Percentiles rank a stretch among this genome's conserved stretches.
Conservation (phyloP, 345 rosid genomes). For the Brassica carinata region DNA sequence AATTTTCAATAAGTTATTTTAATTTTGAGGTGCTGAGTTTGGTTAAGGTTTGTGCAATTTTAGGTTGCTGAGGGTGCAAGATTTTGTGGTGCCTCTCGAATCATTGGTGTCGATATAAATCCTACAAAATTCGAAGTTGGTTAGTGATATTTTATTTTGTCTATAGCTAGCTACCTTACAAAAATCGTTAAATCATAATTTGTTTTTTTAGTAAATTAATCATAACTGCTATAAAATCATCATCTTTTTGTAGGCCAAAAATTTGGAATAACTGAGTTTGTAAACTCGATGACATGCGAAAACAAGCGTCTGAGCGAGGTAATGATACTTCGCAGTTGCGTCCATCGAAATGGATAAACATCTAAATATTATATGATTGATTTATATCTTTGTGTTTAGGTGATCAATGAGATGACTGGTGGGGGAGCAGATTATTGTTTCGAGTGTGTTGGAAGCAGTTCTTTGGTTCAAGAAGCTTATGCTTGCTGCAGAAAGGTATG, state of each 20-base stretch:
- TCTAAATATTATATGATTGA: background rate
- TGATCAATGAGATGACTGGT: constrained; percentile 68
- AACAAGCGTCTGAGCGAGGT: constrained; percentile 69
- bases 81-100: constrained; percentile 72
- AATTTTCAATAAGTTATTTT: background rate
- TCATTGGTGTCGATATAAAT: constrained; percentile 78
- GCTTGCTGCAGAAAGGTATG: constrained; percentile 69
- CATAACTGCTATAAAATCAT: background rate
- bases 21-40: background rate
- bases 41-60: constrained; percentile 19
- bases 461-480: constrained; percentile 67
- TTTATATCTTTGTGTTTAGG: constrained; percentile 21
- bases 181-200: background rate
- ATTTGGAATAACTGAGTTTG: constrained; percentile 80
- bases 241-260: constrained; percentile 48
- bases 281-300: constrained; percentile 51
- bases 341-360: background rate
- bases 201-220: background rate
- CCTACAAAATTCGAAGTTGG: constrained; percentile 70
- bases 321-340: background rate
- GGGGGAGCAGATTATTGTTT: constrained; percentile 89
- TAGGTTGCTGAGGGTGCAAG: constrained; percentile 90
- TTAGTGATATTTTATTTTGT: constrained; percentile 33
- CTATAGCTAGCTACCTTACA: background rate
- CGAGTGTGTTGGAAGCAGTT: constrained; percentile 68